A percentile compares a stretch with the other conserved stretches of the same genome.
phyloP scores from a whole-genome alignment of 2,329 filamentous ascomycete species.

The Claviceps paspali region DNA sequence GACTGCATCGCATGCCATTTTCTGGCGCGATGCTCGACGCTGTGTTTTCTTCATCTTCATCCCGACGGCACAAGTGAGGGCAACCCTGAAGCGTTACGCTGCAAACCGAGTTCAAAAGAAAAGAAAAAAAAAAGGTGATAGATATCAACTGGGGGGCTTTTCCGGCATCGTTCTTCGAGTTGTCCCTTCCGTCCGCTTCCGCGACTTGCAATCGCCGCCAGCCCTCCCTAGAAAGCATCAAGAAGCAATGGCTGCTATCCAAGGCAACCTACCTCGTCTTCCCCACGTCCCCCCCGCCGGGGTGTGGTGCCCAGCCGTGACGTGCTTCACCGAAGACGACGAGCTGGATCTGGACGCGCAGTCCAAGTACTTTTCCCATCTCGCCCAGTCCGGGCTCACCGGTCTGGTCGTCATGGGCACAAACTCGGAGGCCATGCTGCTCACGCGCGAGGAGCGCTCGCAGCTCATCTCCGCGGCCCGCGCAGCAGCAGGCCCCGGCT shows the following conservation, averaged over 20 bases:
- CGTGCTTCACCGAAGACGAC: slow-evolving; percentile 36
- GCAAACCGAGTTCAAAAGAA: no score
- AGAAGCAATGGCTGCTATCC: background rate
- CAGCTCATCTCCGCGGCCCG: slow-evolving; percentile 46
- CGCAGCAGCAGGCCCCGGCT: slow-evolving; percentile 68
- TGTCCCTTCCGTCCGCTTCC: no score
- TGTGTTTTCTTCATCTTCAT: no score
- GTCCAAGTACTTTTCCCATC: slow-evolving; percentile 34
- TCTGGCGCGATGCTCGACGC: no score
- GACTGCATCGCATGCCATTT: no score
- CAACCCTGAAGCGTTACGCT: no score
- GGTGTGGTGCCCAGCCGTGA: slow-evolving; percentile 37
- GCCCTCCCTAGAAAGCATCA: no score
- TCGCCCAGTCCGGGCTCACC: slow-evolving; percentile 31
- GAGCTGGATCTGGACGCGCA: slow-evolving; percentile 31
- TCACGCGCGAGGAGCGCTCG: slow-evolving; percentile 43
- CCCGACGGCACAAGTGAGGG: no score
- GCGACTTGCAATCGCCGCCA: no score
- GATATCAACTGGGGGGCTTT: no score
- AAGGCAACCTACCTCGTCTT: slow-evolving; percentile 3
- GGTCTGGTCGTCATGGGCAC: slow-evolving; percentile 40
- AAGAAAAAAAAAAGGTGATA: no score
- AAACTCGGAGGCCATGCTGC: slow-evolving; percentile 39
- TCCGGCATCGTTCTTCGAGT: no score
- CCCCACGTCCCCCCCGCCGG: slow-evolving; percentile 17